Base-by-base conservation (phyloP, 495 filamentous ascomycete species). In the Staphylotrichum longicolle region DNA sequence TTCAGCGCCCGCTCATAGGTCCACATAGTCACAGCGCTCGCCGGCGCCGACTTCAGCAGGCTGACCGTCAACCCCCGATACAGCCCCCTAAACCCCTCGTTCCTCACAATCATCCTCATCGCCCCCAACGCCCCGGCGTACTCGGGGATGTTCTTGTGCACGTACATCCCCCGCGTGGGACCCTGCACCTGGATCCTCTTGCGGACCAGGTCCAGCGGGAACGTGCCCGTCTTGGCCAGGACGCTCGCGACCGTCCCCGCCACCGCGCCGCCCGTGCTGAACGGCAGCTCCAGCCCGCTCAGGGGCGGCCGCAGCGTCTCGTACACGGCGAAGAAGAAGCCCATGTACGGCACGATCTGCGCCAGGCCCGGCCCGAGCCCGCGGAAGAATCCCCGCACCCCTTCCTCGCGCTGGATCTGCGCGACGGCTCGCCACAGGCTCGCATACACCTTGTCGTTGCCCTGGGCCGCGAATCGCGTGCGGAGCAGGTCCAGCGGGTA, bases 1-100 rank as follows among this genome's bases (percentile, higher is more conserved):
- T 72, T 80, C 72, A 95, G 72, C 6, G 81, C 82, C 65, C 84
- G 75, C 75, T 97, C 94, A 75, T 97, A 98, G 2, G 93, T 97
- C 94, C 95, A 99, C 90, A 99, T 94, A 0, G 94, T 99, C 20
- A 96, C 85, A 2, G 94, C 95, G 74, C 91, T 96, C 27, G 95
- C 87, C 50, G 94, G 94, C 35, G 93, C 95, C 14, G 94, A 91
- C 79, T 99, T 99, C 61, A 97, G 63, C 74, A 99, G 72, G 67
- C 91, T 91, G 3, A 98, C 91, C 4, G 87, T 87, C 62, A 99
- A 73, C 3, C 94, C 94, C 50, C 91, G 80, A 73, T 98, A 99
- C 60, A 99, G 68, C 0, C 94, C 95, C 58, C 89, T 80, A 14
- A 81, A 67, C 3, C 94, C 92, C 71, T 99, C 94, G 12, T 71